These are phyloP conservation scores for Sarocladiaceae sp. DNA, from an alignment of 2,329 filamentous ascomycete species.

Conservation along the genomic window DNA sequence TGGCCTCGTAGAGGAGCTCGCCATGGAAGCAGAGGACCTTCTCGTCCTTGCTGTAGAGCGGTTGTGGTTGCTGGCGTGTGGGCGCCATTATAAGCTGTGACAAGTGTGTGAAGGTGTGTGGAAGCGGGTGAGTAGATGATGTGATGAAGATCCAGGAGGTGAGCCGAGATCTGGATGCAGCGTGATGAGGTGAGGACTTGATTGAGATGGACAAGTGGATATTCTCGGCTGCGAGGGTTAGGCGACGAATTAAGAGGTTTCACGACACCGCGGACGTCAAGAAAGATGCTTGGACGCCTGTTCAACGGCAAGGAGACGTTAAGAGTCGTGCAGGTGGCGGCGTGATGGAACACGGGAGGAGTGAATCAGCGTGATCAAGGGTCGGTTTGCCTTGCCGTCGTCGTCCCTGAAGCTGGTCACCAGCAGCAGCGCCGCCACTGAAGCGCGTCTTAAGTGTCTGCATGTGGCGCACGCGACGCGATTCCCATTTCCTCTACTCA, in stretches of 20 bases:
- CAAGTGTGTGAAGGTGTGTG: not conserved
- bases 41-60: conserved; percentile 69
- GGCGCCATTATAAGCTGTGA: conserved; percentile 30
- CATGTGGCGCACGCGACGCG: conserved; percentile 10
- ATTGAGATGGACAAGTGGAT: not conserved
- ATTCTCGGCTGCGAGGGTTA: too few species aligned
- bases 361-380: not conserved
- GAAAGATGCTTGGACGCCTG: not conserved
- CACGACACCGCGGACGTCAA: too few species aligned
- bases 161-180: conserved; percentile 4
- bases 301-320: not conserved
- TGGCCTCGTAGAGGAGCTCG: conserved; percentile 95
- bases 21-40: conserved; percentile 95
- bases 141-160: not conserved
- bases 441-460: conserved; percentile 6
- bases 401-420: not conserved
- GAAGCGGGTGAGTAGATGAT: not conserved
- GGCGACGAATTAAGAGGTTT: too few species aligned
- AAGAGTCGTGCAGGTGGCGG: not conserved
- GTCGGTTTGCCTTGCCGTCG: not conserved
- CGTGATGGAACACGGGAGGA: not conserved
- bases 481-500: conserved; percentile 1
- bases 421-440: not conserved
- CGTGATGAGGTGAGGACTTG: not conserved
- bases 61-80: conserved; percentile 34